Evolutionary conservation across 2,329 filamentous ascomycete genomes (phyloP).

Genomic region (Fusarium albosuccineum): DNA sequence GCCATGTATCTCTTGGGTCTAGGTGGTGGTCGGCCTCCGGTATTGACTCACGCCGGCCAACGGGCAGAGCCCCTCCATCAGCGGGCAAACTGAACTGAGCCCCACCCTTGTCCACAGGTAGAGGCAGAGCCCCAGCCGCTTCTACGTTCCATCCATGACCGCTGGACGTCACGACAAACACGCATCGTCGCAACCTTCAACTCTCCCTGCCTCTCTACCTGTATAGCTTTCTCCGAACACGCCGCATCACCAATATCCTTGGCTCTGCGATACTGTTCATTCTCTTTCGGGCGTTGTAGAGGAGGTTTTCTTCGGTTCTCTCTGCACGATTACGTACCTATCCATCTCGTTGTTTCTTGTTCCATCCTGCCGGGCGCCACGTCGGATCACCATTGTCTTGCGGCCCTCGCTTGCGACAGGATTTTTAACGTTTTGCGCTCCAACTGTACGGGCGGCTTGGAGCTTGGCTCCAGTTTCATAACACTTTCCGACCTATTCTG

Average conservation of each 20-base stretch:
- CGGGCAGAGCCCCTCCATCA: conserved; percentile 36
- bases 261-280: conserved; percentile 18
- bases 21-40: conserved; percentile 12
- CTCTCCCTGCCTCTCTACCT: conserved; percentile 6
- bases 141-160: conserved; percentile 34
- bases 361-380: conserved; percentile 20
- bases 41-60: conserved; percentile 34
- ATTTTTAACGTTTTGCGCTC: conserved; percentile 40
- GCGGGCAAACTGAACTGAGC: conserved; percentile 13
- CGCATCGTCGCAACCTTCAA: conserved; percentile 33
- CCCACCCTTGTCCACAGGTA: conserved; percentile 20
- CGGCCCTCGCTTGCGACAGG: conserved; percentile 34
- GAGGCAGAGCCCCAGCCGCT: conserved; percentile 15
- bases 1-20: conserved; percentile 2
- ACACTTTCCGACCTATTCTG: conserved; percentile 13
- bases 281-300: conserved; percentile 18
- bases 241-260: conserved; percentile 8
- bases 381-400: conserved; percentile 30
- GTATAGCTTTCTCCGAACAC: conserved; percentile 12
- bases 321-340: conserved; percentile 12
- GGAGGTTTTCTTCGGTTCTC: conserved; percentile 7
- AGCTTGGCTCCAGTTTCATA: conserved; percentile 15
- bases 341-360: conserved; percentile 1
- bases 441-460: conserved; percentile 27
- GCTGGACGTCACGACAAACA: conserved; percentile 40